Evolutionary conservation across 2,329 filamentous ascomycete species (phyloP), one percentile per base, ranked within the genome.

Genomic region (Botrytis fragariae): DNA sequence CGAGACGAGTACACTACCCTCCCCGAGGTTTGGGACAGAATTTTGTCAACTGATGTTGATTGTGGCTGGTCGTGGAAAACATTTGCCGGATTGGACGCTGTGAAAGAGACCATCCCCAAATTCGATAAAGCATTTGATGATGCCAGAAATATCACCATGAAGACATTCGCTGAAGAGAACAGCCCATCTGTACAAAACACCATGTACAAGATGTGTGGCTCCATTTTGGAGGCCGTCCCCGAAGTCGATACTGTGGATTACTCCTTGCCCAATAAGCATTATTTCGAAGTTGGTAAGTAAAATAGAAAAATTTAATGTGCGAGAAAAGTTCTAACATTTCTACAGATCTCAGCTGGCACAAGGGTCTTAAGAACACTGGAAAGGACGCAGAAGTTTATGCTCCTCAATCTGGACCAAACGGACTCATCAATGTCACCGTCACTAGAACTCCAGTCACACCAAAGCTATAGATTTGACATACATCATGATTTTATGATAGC

Each of bases 131-230:
- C 95, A 32, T 98, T 91, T 88, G 86, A 90, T 77, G 87, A 87
- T 71, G 94, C 94, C n/a, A 88, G 94, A 75, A 85, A 87, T 71
- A 96, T 97, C 82, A 98, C 95, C n/a, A 87, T 98, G 82, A 92
- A 93, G 84, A 93, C 91, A 0, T 99, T 99, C 80, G 95, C 96
- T 60, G 89, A 91, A 80, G 95, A 99, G 80, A 87, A 94, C 81
- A 97, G 93, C 79, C 93, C 96, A 64, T 97, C 93, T 79, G 96
- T 99, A 37, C 96, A 99, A 85, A 91, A 91, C 79, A 98, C 95
- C 75, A 98, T 99, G 96, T 99, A 98, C 86, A 97, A 98, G 86
- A 99, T 99, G 95, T 91, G 89, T 79, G 92, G 95, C 82, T 86
- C 91, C 82, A 97, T 99, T 77, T 86, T 99, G 71, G 91, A 88